These are phyloP conservation scores for Podaxis carcinomalis DNA, from an alignment of 768 basidiomycete genomes.

Conservation along the genomic window DNA sequence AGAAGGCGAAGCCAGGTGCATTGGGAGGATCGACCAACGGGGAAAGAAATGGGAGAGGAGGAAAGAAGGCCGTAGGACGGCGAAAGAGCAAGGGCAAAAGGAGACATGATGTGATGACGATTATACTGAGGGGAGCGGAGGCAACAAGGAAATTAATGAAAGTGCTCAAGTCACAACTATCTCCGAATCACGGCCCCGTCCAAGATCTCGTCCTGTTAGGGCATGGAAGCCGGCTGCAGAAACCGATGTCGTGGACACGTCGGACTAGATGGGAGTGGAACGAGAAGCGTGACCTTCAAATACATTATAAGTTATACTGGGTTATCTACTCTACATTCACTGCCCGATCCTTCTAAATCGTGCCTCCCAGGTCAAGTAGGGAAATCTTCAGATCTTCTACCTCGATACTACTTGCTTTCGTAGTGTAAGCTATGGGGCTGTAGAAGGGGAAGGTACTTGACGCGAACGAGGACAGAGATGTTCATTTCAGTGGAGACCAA, in stretches of 20 bases:
- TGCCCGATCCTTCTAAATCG: too few relatives aligned
- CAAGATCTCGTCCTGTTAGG: conserved; percentile 24
- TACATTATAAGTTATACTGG: too few relatives aligned
- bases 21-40: not conserved
- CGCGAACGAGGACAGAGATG: too few relatives aligned
- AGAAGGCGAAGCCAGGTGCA: conserved; percentile 11
- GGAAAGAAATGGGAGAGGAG: conserved; percentile 11
- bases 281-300: too few relatives aligned
- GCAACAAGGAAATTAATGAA: conserved; percentile 10
- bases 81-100: not conserved
- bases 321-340: too few relatives aligned
- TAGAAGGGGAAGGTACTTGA: too few relatives aligned
- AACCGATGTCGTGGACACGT: not conserved
- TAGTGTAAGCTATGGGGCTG: too few relatives aligned
- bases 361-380: too few relatives aligned
- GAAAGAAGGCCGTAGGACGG: conserved; percentile 9
- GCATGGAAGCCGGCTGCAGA: not conserved
- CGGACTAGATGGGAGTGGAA: not conserved
- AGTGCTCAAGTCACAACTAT: conserved; percentile 16
- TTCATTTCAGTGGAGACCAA: too few relatives aligned
- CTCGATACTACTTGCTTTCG: too few relatives aligned
- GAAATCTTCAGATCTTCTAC: too few relatives aligned
- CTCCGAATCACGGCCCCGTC: conserved; percentile 36
- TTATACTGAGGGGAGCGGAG: conserved; percentile 4
- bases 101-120: conserved; percentile 2